Evolutionary conservation across 108 stramenopile genomes (phyloP), one percentile per base, ranked within the genome.

Genomic region (Nannochloropsis gaditana): DNA sequence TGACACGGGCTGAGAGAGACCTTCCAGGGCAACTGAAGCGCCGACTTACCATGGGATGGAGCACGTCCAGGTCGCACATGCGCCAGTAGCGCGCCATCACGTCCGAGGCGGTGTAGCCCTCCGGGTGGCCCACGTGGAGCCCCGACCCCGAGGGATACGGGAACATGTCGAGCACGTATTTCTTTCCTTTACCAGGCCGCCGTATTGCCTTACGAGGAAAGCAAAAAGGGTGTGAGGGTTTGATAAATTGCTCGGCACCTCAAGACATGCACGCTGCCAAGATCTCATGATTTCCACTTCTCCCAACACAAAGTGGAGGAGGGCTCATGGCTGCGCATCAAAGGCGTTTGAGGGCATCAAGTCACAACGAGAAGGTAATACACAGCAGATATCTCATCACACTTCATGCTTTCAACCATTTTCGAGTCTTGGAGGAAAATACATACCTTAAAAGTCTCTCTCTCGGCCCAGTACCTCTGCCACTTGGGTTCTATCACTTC

Each of bases 141-240:
- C 96, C 98, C 41, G 96, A 94, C 10, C 97, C 99, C 9, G 96
- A 97, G 45, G 99, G 99, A 89, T 99, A 99, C 9, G 99, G 99
- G 84, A 99, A 99, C 99, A 99, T 99, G 91, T 97, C 96, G 86
- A 99, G 91, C 31, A 97, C 93, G 87, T 97, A 99, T 81, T 87
- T 87, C 87, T 87, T 87, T 8, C 80, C 83, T 59, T 83, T 87
- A 17, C 87, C 87, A 44, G 83, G 80, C 21, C 83, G 84, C 81
- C 87, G 83, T 42, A 84, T 81, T 41, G 86, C 59, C 59, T 73
- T 15, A n/a, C n/a, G 59, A 6, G n/a, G 59, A 2, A 3, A 6
- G 31, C 31, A 31, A 31, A 31, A 31, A 31, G 31, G 31, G 31
- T 31, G 31, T 31, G 31, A 31, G 31, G 31, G 31, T 31, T 31